Evolutionary conservation across 2,329 filamentous ascomycete species (phyloP), one percentile per base, ranked within the genome.

Genomic region (Xylogone sp.): DNA sequence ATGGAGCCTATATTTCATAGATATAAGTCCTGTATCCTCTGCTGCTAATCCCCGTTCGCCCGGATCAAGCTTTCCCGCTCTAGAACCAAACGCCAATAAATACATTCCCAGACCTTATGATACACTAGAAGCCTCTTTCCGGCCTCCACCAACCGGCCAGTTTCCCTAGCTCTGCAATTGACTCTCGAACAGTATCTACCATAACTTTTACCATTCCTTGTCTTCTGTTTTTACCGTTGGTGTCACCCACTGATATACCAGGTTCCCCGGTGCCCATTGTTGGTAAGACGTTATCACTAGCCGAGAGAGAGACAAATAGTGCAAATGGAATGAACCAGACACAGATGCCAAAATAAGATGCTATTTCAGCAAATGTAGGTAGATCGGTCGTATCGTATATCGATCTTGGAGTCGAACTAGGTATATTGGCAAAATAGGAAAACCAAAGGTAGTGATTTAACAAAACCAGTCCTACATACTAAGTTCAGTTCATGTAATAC

Each of bases 321-420:
- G 92, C 85, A 66, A 99, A 99, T 0, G 94, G 94, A 1, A 97
- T 89, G 1, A 99, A 78, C 94, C 94, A 99, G 0, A 99, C 92
- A 63, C 92, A 96, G 2, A 99, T 76, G 0, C 94, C 94, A 65
- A 99, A 99, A 71, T 94, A 99, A 0, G 90, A 93, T 0, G 94
- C 91, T 43, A 97, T 94, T 73, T 97, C 90, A 18, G 90, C 92
- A 68, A 99, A 99, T 34, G 82, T 86, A 0, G 94, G 94, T 43
- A 90, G 67, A 48, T 83, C 71, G 50, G 76, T 73, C 52, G 77
- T 74, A 57, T 89, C 82, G 65, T 87, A 86, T 65, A 81, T 78
- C 49, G 82, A 79, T 79, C 75, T 51, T 78, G 71, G 69, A 85
- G 83, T 2, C 83, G 75, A 49, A 70, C 71, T 45, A 79, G 69